Base-by-base conservation (phyloP, 108 stramenopile species). In the Halocafeteria seosinensis region DNA sequence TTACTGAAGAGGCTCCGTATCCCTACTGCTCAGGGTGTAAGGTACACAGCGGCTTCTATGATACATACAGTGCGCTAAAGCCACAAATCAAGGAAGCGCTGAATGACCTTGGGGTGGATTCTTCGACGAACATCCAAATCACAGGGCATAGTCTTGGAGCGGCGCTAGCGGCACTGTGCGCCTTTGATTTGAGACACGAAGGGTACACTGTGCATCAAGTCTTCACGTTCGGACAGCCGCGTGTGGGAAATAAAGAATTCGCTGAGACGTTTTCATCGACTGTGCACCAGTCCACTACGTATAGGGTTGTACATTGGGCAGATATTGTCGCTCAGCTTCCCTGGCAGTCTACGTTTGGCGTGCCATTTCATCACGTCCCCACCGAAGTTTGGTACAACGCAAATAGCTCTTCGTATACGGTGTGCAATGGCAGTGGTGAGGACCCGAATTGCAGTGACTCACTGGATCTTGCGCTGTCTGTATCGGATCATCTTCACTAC, bases 251-350 rank as follows among this genome's bases (percentile, higher is more conserved):
- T 28, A 12, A 26, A 13, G 28, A 13, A 35, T 59, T 35, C 28
- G 6, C 6, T 6, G 21, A 17, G 11, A 25, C 57, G 17, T 62
- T 62, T 27, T 9, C 27, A 1, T 1, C 36, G 11, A 17, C 0
- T 29, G 1, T 62, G 6, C 30, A 31, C 34, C 12, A 12, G 1
- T 27, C 8, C 32, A 1, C 3, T 13, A 3, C 0, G 42, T 63
- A 24, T 34, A 31, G 62, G 33, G 42, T 63, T 6, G 42, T 47
- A 34, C 62, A 63, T 50, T 1, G 24, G 34, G 1, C 5, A 21
- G 62, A 63, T 34, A 9, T 42, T 33, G 38, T 63, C n/a, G 50
- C 62, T 30, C 62, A 63, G 33, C 38, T 63, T 32, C 62, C 62
- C 24, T 32, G 3, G 47, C 6, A 47, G 42, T n/a, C n/a, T n/a